phyloP scores from a whole-genome alignment of 805 yeast species.

The Starmerella khaoyaiensis region DNA sequence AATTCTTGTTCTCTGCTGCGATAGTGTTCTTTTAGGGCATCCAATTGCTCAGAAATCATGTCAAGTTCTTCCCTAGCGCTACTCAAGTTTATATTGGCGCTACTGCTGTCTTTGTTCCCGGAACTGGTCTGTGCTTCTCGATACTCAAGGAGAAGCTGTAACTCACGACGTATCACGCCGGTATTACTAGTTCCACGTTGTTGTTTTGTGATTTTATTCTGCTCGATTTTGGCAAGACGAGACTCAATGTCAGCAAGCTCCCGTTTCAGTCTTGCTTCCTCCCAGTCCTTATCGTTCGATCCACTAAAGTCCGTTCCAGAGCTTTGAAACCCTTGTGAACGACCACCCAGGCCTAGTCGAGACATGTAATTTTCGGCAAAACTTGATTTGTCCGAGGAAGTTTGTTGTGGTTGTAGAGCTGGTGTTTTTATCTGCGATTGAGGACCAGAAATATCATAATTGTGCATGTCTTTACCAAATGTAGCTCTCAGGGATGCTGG shows the following conservation, averaged over 20 bases:
- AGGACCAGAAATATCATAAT: slow-evolving; percentile 38
- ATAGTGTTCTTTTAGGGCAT: slow-evolving; percentile 56
- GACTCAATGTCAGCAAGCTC: slow-evolving; percentile 64
- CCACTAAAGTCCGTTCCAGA: slow-evolving; percentile 41
- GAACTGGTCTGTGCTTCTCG: slow-evolving; percentile 44
- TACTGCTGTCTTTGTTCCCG: slow-evolving; percentile 5
- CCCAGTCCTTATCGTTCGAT: slow-evolving; percentile 78
- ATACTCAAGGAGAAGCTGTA: slow-evolving; percentile 69
- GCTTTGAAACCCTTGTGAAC: slow-evolving; percentile 32
- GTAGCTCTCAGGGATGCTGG: slow-evolving; percentile 87
- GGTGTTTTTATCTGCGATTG: slow-evolving; percentile 34
- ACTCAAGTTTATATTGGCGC: no score
- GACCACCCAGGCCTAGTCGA: slow-evolving; percentile 33
- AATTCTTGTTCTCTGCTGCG: slow-evolving; percentile 50
- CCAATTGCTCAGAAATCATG: slow-evolving; percentile 68
- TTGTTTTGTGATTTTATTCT: slow-evolving; percentile 11
- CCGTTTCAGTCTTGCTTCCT: slow-evolving; percentile 67
- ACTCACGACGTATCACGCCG: slow-evolving; percentile 43
- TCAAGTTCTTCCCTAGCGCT: slow-evolving; percentile 39
- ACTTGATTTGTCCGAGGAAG: slow-evolving; percentile 9
- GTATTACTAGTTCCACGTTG: slow-evolving; percentile 21
- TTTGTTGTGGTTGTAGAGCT: slow-evolving; percentile 1
- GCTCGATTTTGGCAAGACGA: slow-evolving; percentile 36
- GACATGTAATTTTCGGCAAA: slow-evolving; percentile 27
- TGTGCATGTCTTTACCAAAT: slow-evolving; percentile 72